phyloP scores from a whole-genome alignment of 2,329 filamentous ascomycete genomes.

The Thelonectria discophora region DNA sequence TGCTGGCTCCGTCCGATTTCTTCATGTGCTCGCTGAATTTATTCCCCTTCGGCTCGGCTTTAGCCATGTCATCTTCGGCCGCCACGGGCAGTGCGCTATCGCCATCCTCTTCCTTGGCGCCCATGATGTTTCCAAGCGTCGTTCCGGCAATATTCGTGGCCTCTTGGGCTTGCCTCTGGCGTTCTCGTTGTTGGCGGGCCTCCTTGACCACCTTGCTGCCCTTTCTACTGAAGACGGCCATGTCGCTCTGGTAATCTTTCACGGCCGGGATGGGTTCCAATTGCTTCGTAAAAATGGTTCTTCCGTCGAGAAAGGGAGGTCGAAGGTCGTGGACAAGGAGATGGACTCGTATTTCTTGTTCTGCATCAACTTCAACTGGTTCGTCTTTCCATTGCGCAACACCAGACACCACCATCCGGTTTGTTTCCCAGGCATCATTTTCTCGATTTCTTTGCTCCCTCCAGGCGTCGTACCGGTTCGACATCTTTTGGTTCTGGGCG shows the following conservation, averaged over 20 bases:
- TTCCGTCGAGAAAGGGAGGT: conserved; percentile 93
- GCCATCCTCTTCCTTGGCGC: conserved; percentile 90
- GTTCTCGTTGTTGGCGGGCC: conserved; percentile 87
- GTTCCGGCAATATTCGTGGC: conserved; percentile 94
- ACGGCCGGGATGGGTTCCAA: conserved; percentile 94
- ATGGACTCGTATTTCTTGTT: conserved; percentile 89
- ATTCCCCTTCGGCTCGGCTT: conserved; percentile 58
- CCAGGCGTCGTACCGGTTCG: conserved; percentile 72
- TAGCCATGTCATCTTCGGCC: conserved; percentile 72
- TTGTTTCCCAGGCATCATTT: conserved; percentile 98
- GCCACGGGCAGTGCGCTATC: conserved; percentile 86
- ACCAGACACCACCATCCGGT: conserved; percentile 96
- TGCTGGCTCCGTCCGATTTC: conserved; percentile 83
- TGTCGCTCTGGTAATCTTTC: conserved; percentile 93
- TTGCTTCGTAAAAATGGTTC: conserved; percentile 97
- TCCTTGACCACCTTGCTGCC: conserved; percentile 94
- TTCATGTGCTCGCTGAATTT: conserved; percentile 95
- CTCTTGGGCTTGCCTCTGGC: conserved; percentile 93
- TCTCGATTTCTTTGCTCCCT: conserved; percentile 90
- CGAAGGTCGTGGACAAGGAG: conserved; percentile 91
- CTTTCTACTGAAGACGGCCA: conserved; percentile 97
- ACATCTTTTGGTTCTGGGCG: conserved; percentile 81
- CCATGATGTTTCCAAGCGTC: conserved; percentile 92
- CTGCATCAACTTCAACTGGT: conserved; percentile 86
- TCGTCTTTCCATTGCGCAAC: conserved; percentile 90